Percentiles rank a stretch among this genome's conserved stretches.
These are phyloP conservation scores for Metschnikowia henanensis DNA, from an alignment of 805 yeast genomes.

Conservation along the genomic window DNA sequence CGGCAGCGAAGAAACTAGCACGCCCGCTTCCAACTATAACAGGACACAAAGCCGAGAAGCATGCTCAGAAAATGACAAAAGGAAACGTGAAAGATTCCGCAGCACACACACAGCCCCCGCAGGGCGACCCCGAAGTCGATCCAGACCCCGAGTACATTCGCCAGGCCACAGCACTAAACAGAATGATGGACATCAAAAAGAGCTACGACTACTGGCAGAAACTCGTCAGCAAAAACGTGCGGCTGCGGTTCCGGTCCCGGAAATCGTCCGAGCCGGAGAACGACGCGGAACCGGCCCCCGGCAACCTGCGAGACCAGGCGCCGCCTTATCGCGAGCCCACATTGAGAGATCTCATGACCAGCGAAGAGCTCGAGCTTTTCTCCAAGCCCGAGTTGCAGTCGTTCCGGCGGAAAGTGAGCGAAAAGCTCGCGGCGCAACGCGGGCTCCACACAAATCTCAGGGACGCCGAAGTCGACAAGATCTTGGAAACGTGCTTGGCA, in stretches of 20 bases:
- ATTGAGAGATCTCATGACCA: background rate
- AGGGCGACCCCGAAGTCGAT: background rate
- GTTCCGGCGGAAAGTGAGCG: constrained; percentile 12
- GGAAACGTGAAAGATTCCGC: constrained; percentile 2
- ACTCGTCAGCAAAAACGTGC: constrained; percentile 19
- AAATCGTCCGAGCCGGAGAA: constrained; percentile 5
- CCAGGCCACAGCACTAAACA: constrained; percentile 12
- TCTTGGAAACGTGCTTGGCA: constrained; percentile 11
- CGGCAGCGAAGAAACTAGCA: constrained; percentile 2
- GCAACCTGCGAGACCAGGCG: background rate
- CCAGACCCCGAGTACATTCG: constrained; percentile 2
- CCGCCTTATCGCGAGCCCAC: background rate
- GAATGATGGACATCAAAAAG: constrained; percentile 22
- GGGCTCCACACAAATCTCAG: constrained; percentile 8
- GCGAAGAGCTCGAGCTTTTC: constrained; percentile 4
- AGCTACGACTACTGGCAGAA: constrained; percentile 42
- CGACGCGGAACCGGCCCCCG: background rate
- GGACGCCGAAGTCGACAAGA: constrained; percentile 12
- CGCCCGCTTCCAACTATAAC: background rate
- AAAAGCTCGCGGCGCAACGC: constrained; percentile 8
- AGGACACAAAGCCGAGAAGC: background rate
- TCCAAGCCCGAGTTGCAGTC: constrained; percentile 11
- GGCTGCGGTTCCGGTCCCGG: background rate
- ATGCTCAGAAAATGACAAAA: constrained; percentile 10
- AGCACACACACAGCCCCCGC: background rate